Conservation (phyloP, 441 rosid genomes). For the Brassica hybrid region DNA sequence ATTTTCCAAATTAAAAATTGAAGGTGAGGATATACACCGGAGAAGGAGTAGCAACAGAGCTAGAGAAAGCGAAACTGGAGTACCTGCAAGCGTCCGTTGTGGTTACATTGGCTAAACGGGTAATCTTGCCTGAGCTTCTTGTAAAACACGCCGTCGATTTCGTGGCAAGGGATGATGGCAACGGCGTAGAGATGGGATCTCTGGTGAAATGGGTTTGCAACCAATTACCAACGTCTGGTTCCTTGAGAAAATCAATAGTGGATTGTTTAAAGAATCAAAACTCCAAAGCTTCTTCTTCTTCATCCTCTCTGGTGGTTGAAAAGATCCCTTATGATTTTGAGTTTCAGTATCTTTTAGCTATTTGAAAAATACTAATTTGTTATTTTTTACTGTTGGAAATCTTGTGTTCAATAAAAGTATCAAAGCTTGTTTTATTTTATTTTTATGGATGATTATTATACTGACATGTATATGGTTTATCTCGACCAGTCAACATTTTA, state of each 20-base stretch:
- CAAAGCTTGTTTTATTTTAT: neutral
- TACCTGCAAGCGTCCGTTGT: constrained; percentile 83
- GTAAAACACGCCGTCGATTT: constrained; percentile 65
- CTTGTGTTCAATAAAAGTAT: neutral
- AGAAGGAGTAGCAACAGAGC: constrained; percentile 65
- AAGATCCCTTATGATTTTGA: constrained; percentile 81
- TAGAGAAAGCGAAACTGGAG: constrained; percentile 88
- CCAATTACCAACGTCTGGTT: constrained; percentile 83
- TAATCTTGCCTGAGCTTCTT: constrained; percentile 77
- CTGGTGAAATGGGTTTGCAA: constrained; percentile 89
- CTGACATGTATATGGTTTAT: neutral
- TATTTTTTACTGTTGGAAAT: neutral
- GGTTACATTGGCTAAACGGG: constrained; percentile 60
- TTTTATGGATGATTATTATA: neutral
- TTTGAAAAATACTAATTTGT: constrained; percentile 40
- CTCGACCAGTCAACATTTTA: neutral
- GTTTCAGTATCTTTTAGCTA: constrained; percentile 81
- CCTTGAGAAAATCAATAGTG: constrained; percentile 85
- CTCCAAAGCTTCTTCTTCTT: constrained; percentile 30
- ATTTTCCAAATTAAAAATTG: neutral
- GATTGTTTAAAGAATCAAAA: constrained; percentile 78
- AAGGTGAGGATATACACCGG: constrained; percentile 89
- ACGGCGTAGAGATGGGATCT: constrained; percentile 45
- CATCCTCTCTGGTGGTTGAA: constrained; percentile 50
- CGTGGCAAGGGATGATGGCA: constrained; percentile 28